Percentiles rank a stretch among this genome's conserved stretches.
Evolutionary conservation across 2,329 filamentous ascomycete genomes (phyloP).

Genomic region (Xylariales sp.): DNA sequence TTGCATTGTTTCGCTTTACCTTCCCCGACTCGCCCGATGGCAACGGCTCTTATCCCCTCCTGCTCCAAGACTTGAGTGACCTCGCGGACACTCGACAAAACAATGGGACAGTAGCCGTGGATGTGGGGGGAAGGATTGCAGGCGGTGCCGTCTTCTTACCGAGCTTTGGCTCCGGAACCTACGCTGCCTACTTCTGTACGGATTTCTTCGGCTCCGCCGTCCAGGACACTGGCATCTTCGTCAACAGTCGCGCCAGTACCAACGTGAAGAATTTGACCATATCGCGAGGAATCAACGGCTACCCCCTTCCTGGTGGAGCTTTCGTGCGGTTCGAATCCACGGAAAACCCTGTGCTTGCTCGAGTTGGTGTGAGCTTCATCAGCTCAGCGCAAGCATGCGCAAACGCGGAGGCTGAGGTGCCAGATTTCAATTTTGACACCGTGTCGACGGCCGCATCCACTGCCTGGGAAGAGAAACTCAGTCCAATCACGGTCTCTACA

Average conservation of each 20-base stretch:
- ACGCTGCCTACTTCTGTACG: conserved; percentile 59
- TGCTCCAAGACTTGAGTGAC: conserved; percentile 63
- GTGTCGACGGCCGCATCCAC: conserved; percentile 47
- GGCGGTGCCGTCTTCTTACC: conserved; percentile 59
- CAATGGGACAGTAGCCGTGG: conserved; percentile 52
- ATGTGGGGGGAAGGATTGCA: conserved; percentile 56
- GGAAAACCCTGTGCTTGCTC: conserved; percentile 51
- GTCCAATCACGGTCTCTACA: conserved; percentile 50
- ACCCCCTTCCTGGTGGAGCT: conserved; percentile 55
- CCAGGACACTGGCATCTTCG: conserved; percentile 57
- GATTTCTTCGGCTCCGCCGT: conserved; percentile 59
- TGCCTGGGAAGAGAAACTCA: conserved; percentile 59
- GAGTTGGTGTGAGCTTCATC: conserved; percentile 68
- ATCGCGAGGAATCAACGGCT: conserved; percentile 45
- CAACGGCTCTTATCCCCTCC: conserved; percentile 47
- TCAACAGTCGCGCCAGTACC: conserved; percentile 48
- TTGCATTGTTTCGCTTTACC: conserved; percentile 61
- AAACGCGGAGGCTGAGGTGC: conserved; percentile 66
- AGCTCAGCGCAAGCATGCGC: conserved; percentile 60
- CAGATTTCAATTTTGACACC: conserved; percentile 57
- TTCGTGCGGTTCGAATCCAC: conserved; percentile 56
- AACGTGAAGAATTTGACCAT: conserved; percentile 43
- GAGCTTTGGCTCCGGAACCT: conserved; percentile 61
- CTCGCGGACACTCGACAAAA: conserved; percentile 55
- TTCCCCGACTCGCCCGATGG: conserved; percentile 43